Conservation (phyloP, 305 asterid genomes). For the Fraxinus angustifolia region DNA sequence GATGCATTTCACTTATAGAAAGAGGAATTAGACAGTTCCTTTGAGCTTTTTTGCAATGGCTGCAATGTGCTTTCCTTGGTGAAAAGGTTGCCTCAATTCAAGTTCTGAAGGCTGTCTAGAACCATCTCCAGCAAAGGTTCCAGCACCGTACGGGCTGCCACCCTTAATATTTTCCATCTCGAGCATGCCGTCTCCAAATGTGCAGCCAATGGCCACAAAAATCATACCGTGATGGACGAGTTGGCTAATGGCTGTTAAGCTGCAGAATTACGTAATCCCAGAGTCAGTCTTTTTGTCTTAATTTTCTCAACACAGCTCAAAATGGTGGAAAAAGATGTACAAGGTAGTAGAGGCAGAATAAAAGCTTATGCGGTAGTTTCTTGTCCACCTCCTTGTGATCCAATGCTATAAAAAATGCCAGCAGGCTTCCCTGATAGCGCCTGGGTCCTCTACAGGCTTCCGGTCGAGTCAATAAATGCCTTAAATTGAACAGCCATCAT, state of each 20-base stretch:
- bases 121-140: slow-evolving; percentile 82
- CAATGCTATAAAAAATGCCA: neutral
- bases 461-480: slow-evolving; percentile 64
- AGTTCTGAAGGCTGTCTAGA: slow-evolving; percentile 61
- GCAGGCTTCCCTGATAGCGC: neutral
- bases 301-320: neutral
- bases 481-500: slow-evolving; percentile 82
- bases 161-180: slow-evolving; percentile 71
- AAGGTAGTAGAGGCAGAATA: neutral
- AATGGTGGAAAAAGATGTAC: neutral
- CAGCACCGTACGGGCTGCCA: slow-evolving; percentile 79
- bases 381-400: neutral
- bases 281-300: neutral
- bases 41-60: slow-evolving; percentile 69
- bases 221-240: slow-evolving; percentile 83
- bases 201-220: slow-evolving; percentile 81
- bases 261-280: slow-evolving; percentile 22
- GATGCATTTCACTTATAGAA: neutral
- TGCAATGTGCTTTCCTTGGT: slow-evolving; percentile 72
- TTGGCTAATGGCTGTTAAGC: slow-evolving; percentile 78
- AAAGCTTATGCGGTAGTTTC: neutral
- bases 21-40: slow-evolving; percentile 35
- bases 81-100: slow-evolving; percentile 58
- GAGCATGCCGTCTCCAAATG: slow-evolving; percentile 74
- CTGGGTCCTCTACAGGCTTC: slow-evolving; percentile 59